Percentiles rank a stretch among this genome's conserved stretches.
phyloP scores from a whole-genome alignment of 2,329 filamentous ascomycete genomes.

The Epichloe sp. region DNA sequence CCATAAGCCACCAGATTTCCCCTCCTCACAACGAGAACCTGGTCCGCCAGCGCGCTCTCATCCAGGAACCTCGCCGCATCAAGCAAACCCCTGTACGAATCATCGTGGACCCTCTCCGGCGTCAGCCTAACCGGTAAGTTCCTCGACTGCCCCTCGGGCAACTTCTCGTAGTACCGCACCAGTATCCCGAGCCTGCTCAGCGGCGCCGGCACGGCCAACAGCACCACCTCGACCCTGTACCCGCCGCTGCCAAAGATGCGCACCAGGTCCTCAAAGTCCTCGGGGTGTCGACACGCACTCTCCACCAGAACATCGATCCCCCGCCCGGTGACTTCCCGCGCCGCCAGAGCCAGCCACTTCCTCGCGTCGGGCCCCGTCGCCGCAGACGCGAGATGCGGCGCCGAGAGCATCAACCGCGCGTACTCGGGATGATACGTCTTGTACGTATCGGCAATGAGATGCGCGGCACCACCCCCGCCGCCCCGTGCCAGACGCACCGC shows the following conservation, averaged over 20 bases:
- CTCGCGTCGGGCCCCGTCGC: conserved; percentile 29
- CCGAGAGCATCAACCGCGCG: conserved; percentile 15
- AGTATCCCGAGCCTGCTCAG: conserved; percentile 30
- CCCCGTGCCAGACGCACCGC: conserved; percentile 14
- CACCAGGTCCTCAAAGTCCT: conserved; percentile 26
- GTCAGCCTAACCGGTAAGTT: conserved; percentile 28
- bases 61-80: conserved; percentile 26
- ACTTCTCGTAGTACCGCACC: conserved; percentile 23
- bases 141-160: conserved; percentile 22
- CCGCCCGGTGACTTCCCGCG: conserved; percentile 17
- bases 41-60: conserved; percentile 15
- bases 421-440: conserved; percentile 34
- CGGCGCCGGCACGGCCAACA: conserved; percentile 29
- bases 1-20: conserved; percentile 23
- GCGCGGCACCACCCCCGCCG: conserved; percentile 12
- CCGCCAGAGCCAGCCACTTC: conserved; percentile 29
- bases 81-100: conserved; percentile 29
- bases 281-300: conserved; percentile 30
- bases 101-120: conserved; percentile 30
- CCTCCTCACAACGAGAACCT: conserved; percentile 26
- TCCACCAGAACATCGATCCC: conserved; percentile 29
- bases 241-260: conserved; percentile 18
- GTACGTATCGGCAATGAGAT: conserved; percentile 36
- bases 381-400: conserved; percentile 23
- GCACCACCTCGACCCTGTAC: conserved; percentile 26